Evolutionary conservation across 768 basidiomycete species (phyloP).

Genomic region (Butyriboletus loyo): DNA sequence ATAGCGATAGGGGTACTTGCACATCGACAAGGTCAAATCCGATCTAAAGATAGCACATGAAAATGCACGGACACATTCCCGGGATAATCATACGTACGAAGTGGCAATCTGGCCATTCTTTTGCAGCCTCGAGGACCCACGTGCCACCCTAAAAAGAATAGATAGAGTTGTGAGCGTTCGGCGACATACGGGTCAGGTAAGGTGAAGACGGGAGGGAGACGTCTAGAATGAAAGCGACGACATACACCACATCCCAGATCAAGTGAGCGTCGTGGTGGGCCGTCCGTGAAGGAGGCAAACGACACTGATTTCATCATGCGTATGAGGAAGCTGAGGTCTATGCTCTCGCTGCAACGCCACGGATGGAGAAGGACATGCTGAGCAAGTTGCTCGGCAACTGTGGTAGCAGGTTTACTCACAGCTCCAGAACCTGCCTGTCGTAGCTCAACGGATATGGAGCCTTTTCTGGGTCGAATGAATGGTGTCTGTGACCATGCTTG

Average conservation of each 20-base stretch:
- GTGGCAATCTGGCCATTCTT: conserved; percentile 61
- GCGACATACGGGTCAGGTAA: neutral
- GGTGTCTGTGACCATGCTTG: conserved; percentile 63
- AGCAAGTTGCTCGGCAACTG: neutral
- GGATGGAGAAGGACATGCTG: neutral
- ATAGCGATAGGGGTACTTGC: conserved; percentile 54
- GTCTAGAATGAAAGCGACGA: conserved; percentile 1
- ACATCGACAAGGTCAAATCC: conserved; percentile 79
- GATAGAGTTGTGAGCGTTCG: neutral
- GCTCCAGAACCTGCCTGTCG: conserved; percentile 61
- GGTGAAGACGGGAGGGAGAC: neutral
- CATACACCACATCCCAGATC: conserved; percentile 76
- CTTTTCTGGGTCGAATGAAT: conserved; percentile 68
- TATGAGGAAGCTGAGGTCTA: conserved; percentile 50
- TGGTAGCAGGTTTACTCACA: conserved; percentile 44
- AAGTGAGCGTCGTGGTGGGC: conserved; percentile 50
- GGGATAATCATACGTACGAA: conserved; percentile 46
- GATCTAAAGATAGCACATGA: conserved; percentile 42
- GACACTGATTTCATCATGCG: conserved; percentile 55
- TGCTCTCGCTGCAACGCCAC: conserved; percentile 42
- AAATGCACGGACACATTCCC: neutral
- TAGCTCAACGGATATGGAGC: conserved; percentile 79
- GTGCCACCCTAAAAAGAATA: conserved; percentile 49
- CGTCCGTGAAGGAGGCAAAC: conserved; percentile 52
- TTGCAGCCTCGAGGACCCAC: conserved; percentile 73